Base-by-base conservation (phyloP, 2,329 filamentous ascomycete species). In the Diaporthe aspalathi region DNA sequence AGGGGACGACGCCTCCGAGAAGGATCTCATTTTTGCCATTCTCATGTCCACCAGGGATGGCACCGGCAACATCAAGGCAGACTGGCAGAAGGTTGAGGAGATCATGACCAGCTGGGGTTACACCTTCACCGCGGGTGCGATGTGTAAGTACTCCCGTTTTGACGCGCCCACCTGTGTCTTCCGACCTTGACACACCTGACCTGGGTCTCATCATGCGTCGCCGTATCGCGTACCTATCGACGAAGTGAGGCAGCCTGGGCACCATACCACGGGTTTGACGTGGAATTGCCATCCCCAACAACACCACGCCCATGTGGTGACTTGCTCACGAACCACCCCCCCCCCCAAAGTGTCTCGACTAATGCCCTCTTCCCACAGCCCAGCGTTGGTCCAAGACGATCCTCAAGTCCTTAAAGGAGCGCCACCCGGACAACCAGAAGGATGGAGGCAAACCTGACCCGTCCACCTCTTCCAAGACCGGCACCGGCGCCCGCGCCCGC, bases 311-410 rank as follows among this genome's bases (percentile, higher is more conserved):
- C n/a, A 12, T 12, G 5, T n/a, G 24, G 6, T 29, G 17, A 35
- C 20, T 40, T 17, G 32, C 17, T 12, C 32, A 32, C 32, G 3
- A n/a, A n/a, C n/a, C n/a, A n/a, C n/a, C n/a, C n/a, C n/a, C n/a
- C n/a, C n/a, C n/a, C 20, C 50, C 12, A 3, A 29, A 22, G 2
- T 20, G 22, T 5, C 52, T 5, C 8, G 27, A 24, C 66, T 45
- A 17, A 57, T n/a, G 5, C n/a, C 40, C 20, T 3, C 17, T 24
- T 6, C 24, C 12, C 43, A n/a, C 27, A 73, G 71, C 49, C 22
- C 71, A 73, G 71, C 68, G 60, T n/a, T 73, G 71, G 71, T 62
- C 68, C 54, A 73, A 73, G 56, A 52, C 43, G 20, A 45, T 73
- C 56, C 38, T 45, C 22, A 72, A 70, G 50, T 49, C 60, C 43